phyloP scores from a whole-genome alignment of 345 rosid species.

The Pistacia atlantica region DNA sequence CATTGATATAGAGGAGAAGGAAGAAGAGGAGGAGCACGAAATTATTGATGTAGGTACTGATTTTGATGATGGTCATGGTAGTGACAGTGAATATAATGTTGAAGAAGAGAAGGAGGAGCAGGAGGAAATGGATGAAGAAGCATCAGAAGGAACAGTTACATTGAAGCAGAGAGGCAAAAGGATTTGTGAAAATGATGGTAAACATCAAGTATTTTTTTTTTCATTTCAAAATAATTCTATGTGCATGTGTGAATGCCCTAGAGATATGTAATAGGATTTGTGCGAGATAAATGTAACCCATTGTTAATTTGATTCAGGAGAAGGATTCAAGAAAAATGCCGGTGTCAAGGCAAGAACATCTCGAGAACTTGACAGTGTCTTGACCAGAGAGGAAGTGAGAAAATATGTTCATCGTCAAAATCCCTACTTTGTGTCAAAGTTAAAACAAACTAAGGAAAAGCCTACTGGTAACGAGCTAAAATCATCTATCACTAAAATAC shows the following conservation, averaged over 20 bases:
- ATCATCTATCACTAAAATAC: not conserved
- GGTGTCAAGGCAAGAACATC: too few species aligned
- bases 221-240: not conserved
- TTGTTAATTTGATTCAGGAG: constrained; percentile 2
- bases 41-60: not conserved
- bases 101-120: not conserved
- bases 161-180: too few species aligned
- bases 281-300: not conserved
- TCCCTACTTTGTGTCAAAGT: constrained; percentile 5
- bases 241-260: not conserved
- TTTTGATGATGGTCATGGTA: not conserved
- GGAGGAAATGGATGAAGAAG: too few species aligned
- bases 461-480: not conserved
- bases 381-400: too few species aligned
- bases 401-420: not conserved
- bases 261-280: not conserved
- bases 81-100: not conserved
- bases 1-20: not conserved
- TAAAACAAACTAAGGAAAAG: not conserved
- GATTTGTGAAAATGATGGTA: too few species aligned
- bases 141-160: too few species aligned
- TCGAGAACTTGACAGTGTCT: too few species aligned
- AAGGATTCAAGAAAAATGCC: not conserved
- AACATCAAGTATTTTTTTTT: too few species aligned
- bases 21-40: not conserved